Conservation (phyloP, 768 basidiomycete species). For the Glaciozyma martinii region DNA sequence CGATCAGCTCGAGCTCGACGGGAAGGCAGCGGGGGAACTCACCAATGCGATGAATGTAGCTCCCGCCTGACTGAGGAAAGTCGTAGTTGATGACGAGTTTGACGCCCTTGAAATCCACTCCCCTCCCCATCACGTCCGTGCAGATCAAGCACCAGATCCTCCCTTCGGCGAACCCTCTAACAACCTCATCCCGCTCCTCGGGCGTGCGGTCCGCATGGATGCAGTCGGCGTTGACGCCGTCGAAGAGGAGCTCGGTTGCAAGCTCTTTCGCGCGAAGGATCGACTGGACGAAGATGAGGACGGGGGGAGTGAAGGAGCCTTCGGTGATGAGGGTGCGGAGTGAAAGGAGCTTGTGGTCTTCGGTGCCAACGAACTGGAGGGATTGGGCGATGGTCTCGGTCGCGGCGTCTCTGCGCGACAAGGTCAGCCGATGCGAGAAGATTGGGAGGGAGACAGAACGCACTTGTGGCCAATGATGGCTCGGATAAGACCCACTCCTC, state of each 20-base stretch:
- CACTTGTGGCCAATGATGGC: constrained; percentile 96
- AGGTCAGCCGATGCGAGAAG: neutral
- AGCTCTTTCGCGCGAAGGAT: constrained; percentile 51
- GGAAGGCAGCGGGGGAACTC: constrained; percentile 21
- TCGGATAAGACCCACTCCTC: constrained; percentile 59
- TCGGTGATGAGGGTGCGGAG: constrained; percentile 68
- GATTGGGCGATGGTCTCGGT: constrained; percentile 81
- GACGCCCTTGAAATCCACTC: constrained; percentile 95
- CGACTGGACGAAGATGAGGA: constrained; percentile 86
- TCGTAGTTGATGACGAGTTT: constrained; percentile 91
- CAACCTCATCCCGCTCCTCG: constrained; percentile 76
- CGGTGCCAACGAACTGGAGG: constrained; percentile 83
- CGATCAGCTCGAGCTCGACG: neutral
- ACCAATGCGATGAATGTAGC: constrained; percentile 94
- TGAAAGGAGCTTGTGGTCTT: constrained; percentile 86
- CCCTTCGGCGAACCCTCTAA: constrained; percentile 74
- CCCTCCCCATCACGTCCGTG: constrained; percentile 95
- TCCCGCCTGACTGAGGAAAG: constrained; percentile 90
- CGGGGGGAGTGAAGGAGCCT: constrained; percentile 66
- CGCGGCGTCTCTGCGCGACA: constrained; percentile 67
- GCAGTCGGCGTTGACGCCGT: constrained; percentile 69
- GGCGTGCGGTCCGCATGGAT: constrained; percentile 83
- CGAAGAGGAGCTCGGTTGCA: constrained; percentile 74
- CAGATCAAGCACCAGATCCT: constrained; percentile 91
- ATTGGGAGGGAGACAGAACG: constrained; percentile 38